Base-by-base conservation (phyloP, 2,329 filamentous ascomycete genomes). In the Paraconiothyrium sp. region DNA sequence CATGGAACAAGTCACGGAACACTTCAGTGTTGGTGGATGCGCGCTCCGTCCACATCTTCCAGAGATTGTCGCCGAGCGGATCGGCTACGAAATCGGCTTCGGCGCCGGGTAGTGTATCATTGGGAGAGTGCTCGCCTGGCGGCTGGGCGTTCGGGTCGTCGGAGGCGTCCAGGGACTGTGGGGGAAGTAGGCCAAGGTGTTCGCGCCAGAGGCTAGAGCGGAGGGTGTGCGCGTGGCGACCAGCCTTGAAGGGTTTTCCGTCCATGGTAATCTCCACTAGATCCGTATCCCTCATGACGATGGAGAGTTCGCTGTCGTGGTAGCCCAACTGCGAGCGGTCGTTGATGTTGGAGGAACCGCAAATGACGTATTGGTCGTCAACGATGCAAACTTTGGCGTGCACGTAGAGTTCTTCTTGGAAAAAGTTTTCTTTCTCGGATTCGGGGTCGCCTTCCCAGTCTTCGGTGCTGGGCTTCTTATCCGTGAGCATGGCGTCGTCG, bases 361-460 rank as follows among this genome's bases (percentile, higher is more conserved):
- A 95, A 57, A 97, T 88, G 1, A 92, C 93, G 51, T 93, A 86
- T 57, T 89, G 88, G 77, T 98, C 94, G 74, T 98, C 94, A 1
- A 90, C 91, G 68, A 97, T 94, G 67, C 95, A 85, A 57, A 97
- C 85, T 81, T 98, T 99, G 32, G 89, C 91, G 77, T 99, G 95
- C 51, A 98, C 90, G 76, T 99, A 99, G 1, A 98, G 86, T 78
- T 99, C 94, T 76, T 99, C 95, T 75, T 97, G 94, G 61, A 98
- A 90, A 83, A 95, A 96, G 75, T 96, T 92, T 57, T 90, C 86
- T 60, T 93, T 90, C 77, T 98, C 95, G 1, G 87, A 86, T 68
- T 94, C 87, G 0, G 88, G 81, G 0, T 84, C 83, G 16, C 92
- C 90, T 16, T 94, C 90, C 92, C 93, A 97, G 0, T 81, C 72